phyloP scores from a whole-genome alignment of 805 yeast genomes.

The Myxozyma kluyveri region DNA sequence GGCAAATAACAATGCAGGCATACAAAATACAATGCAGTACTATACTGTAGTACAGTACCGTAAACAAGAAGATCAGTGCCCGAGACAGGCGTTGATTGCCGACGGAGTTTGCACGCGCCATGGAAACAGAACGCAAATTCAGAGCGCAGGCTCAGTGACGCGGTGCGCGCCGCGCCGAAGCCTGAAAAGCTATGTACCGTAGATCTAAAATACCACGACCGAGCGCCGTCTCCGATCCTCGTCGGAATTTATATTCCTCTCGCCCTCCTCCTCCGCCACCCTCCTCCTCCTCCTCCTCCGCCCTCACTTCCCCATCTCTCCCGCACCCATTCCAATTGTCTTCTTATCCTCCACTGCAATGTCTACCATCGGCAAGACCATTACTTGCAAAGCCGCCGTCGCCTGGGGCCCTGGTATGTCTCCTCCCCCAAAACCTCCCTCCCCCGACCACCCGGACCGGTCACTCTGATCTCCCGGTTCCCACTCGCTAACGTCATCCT shows the following conservation, averaged over 20 bases:
- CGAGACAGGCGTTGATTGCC: no score
- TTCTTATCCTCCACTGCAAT: constrained; percentile 11
- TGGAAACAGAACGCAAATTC: background rate
- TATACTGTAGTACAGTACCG: no score
- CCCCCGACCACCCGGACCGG: background rate
- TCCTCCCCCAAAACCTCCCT: background rate
- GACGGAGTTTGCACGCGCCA: no score
- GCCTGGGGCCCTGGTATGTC: constrained; percentile 91
- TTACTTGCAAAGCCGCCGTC: constrained; percentile 91
- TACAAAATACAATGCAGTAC: no score
- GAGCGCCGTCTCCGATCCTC: no score
- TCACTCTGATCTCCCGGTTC: background rate
- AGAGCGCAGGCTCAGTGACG: background rate
- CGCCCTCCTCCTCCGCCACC: background rate
- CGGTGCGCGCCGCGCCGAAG: background rate
- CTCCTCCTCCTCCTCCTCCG: background rate
- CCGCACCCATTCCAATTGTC: no score
- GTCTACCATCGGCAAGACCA: constrained; percentile 42
- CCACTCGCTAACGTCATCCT: background rate
- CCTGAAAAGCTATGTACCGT: no score
- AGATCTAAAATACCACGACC: no score
- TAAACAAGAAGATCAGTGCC: no score
- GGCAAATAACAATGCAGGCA: no score
- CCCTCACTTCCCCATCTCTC: background rate
- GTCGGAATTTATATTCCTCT: no score